A percentile compares a stretch with the other conserved stretches of the same genome.
Conservation (phyloP, 2,329 filamentous ascomycete species). For the Phialocephala sp. region DNA sequence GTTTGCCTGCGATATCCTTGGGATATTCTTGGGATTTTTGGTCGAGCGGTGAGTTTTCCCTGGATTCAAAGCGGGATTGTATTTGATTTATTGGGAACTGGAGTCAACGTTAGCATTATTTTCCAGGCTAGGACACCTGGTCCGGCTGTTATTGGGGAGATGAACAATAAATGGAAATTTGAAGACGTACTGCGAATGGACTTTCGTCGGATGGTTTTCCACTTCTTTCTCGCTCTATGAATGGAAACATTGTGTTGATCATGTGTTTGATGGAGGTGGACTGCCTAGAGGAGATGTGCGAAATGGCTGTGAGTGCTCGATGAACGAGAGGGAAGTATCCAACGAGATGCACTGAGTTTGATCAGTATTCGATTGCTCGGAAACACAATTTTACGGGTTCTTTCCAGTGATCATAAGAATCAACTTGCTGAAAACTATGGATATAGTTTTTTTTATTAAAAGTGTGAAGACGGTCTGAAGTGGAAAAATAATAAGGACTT, state of each 20-base stretch:
- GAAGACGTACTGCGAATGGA: constrained; percentile 5
- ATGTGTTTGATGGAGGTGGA: not conserved
- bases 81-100: not conserved
- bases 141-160: not conserved
- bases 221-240: constrained; percentile 1
- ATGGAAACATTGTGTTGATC: not conserved
- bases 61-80: not conserved
- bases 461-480: not conserved
- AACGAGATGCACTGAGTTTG: constrained; percentile 8
- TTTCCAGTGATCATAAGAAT: too few relatives aligned
- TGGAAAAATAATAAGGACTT: not conserved
- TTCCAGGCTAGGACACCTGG: not conserved
- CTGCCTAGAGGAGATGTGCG: not conserved
- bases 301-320: not conserved
- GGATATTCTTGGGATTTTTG: not conserved
- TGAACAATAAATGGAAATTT: not conserved
- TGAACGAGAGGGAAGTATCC: constrained; percentile 25
- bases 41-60: not conserved
- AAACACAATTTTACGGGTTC: too few relatives aligned
- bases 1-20: constrained; percentile 21
- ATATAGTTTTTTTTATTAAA: too few relatives aligned
- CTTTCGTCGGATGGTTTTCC: constrained; percentile 1
- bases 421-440: too few relatives aligned
- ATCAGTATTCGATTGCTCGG: not conserved
- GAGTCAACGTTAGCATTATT: not conserved